A percentile compares a stretch with the other conserved stretches of the same genome.
These are phyloP conservation scores for Phaeotremella fagi DNA, from an alignment of 768 basidiomycete species.

Conservation along the genomic window DNA sequence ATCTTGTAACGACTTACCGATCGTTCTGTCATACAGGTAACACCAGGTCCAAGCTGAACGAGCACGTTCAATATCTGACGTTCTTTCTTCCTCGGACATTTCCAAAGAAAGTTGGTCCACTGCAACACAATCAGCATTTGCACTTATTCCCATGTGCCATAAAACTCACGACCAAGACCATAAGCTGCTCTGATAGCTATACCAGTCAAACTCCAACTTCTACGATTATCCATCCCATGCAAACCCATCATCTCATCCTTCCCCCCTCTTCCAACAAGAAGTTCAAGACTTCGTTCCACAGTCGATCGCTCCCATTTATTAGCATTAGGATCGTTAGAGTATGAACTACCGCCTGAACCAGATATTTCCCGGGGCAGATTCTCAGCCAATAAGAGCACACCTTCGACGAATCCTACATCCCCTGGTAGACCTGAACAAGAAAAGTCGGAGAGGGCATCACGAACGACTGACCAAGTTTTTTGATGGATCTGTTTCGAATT, in stretches of 20 bases:
- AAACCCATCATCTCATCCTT: constrained; percentile 19
- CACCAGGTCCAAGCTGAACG: constrained; percentile 44
- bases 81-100: constrained; percentile 21
- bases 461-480: constrained; percentile 33
- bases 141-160: background rate
- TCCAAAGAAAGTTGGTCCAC: constrained; percentile 34
- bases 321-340: background rate
- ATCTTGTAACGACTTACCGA: constrained; percentile 27
- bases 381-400: constrained; percentile 41
- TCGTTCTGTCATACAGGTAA: constrained; percentile 40
- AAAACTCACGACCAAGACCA: constrained; percentile 34
- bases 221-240: constrained; percentile 41
- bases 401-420: constrained; percentile 42
- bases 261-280: constrained; percentile 14
- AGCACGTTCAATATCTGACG: constrained; percentile 27
- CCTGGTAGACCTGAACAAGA: constrained; percentile 32
- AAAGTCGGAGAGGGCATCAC: constrained; percentile 35
- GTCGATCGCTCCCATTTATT: background rate
- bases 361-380: constrained; percentile 34
- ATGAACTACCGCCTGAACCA: background rate
- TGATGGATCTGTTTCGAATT: constrained; percentile 30
- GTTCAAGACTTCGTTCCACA: background rate
- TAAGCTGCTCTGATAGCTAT: constrained; percentile 44
- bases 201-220: constrained; percentile 43
- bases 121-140: constrained; percentile 2